Evolutionary conservation across 2,329 filamentous ascomycete species (phyloP).

Genomic region (Knoxdaviesia proteae): DNA sequence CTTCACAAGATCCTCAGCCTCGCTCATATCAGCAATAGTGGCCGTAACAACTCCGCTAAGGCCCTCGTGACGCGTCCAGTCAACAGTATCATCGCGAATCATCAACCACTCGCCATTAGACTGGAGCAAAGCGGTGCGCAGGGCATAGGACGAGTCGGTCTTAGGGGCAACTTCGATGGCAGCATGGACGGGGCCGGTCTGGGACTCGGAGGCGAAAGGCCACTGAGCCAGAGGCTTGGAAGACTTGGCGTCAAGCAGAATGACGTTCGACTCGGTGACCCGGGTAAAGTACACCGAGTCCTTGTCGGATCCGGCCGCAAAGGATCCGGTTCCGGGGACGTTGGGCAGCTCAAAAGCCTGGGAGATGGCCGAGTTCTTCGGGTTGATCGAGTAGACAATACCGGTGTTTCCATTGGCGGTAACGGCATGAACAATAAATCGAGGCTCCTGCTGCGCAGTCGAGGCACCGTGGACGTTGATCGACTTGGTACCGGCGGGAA

Average conservation of each 20-base stretch:
- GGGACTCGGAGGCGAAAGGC: constrained; percentile 28
- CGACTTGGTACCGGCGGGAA: constrained; percentile 23
- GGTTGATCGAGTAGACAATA: constrained; percentile 66
- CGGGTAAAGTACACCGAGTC: constrained; percentile 81
- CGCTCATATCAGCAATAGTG: constrained; percentile 57
- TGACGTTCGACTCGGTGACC: constrained; percentile 52
- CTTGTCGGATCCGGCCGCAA: constrained; percentile 57
- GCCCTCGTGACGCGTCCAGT: constrained; percentile 68
- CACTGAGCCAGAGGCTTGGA: constrained; percentile 59
- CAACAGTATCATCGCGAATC: constrained; percentile 58
- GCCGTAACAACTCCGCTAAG: constrained; percentile 64
- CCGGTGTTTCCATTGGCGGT: constrained; percentile 55
- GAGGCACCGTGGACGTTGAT: constrained; percentile 57
- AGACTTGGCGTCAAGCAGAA: constrained; percentile 55
- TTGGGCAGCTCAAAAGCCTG: constrained; percentile 66
- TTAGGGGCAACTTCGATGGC: constrained; percentile 70
- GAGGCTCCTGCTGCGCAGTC: constrained; percentile 47
- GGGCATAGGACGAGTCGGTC: constrained; percentile 45
- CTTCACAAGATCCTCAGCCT: constrained; percentile 53
- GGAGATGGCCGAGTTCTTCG: constrained; percentile 45
- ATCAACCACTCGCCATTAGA: constrained; percentile 56
- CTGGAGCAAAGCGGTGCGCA: constrained; percentile 54
- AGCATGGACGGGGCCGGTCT: constrained; percentile 37
- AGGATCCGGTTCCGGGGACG: constrained; percentile 47
- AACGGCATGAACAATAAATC: constrained; percentile 70